A percentile compares a stretch with the other conserved stretches of the same genome.
phyloP scores from a whole-genome alignment of 805 yeast species.

The Tetrapisispora nanseiensis region DNA sequence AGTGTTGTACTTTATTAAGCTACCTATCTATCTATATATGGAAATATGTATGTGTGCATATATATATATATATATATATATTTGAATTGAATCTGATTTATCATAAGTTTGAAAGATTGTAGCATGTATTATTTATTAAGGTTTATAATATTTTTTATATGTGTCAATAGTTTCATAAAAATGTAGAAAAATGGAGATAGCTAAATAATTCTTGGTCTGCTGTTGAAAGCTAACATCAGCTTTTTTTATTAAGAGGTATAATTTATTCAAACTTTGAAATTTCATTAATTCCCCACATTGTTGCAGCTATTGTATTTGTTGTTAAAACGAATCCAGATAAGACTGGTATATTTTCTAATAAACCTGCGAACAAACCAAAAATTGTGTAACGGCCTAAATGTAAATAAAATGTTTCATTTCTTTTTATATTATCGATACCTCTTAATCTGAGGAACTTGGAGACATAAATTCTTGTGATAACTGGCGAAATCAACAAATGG shows the following conservation, averaged over 20 bases:
- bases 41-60: no score
- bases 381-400: slow-evolving; percentile 24
- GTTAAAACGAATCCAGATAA: slow-evolving; percentile 20
- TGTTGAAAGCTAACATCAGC: not conserved
- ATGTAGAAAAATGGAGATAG: not conserved
- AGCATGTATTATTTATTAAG: not conserved
- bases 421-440: slow-evolving; percentile 13
- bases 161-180: no score
- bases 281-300: slow-evolving; percentile 16
- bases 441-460: slow-evolving; percentile 17
- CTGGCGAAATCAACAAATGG: slow-evolving; percentile 20
- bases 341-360: slow-evolving; percentile 23
- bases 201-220: not conserved
- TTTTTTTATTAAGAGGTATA: no score
- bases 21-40: no score
- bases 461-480: slow-evolving; percentile 22
- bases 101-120: not conserved
- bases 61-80: not conserved
- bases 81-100: not conserved
- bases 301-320: slow-evolving; percentile 19
- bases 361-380: slow-evolving; percentile 24
- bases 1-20: slow-evolving; percentile 51
- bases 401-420: slow-evolving; percentile 16
- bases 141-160: no score
- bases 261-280: slow-evolving; percentile 1